phyloP scores from a whole-genome alignment of 495 filamentous ascomycete species.

The Hyaloscypha finlandica region DNA sequence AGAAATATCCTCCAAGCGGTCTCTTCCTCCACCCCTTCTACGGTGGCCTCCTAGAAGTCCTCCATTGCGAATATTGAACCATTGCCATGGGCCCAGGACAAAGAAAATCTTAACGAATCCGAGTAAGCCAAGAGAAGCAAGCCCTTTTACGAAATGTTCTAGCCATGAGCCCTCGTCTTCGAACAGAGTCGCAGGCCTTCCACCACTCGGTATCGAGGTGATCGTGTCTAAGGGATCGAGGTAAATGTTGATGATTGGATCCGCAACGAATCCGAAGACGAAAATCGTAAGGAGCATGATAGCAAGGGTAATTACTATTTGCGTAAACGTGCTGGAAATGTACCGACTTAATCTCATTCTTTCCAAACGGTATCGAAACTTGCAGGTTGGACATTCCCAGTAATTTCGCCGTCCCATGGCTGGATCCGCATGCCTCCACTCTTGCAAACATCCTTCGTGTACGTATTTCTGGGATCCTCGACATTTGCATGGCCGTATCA shows the following conservation, averaged over 20 bases:
- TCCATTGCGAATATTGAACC: constrained; percentile 66
- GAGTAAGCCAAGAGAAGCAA: constrained; percentile 80
- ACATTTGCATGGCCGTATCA: constrained; percentile 92
- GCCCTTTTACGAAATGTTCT: constrained; percentile 84
- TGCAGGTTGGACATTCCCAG: constrained; percentile 88
- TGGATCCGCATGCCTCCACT: constrained; percentile 79
- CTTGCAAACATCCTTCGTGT: constrained; percentile 88
- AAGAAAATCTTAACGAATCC: constrained; percentile 83
- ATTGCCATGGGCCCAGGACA: constrained; percentile 71
- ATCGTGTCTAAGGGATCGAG: constrained; percentile 65
- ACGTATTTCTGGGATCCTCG: constrained; percentile 92
- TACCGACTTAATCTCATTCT: constrained; percentile 74
- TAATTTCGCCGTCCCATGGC: constrained; percentile 65
- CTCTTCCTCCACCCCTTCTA: constrained; percentile 64
- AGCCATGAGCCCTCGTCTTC: constrained; percentile 59
- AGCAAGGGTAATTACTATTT: constrained; percentile 64
- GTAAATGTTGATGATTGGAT: constrained; percentile 89
- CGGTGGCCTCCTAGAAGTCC: constrained; percentile 49
- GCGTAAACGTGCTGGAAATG: constrained; percentile 66
- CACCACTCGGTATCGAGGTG: constrained; percentile 38
- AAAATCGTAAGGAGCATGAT: constrained; percentile 75
- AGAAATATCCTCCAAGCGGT: constrained; percentile 70
- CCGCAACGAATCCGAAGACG: constrained; percentile 81
- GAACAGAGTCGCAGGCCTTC: constrained; percentile 33
- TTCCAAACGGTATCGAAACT: constrained; percentile 79